Evolutionary conservation across 164 flowering plant genomes (phyloP).

Genomic region (Umbellularia californica): DNA sequence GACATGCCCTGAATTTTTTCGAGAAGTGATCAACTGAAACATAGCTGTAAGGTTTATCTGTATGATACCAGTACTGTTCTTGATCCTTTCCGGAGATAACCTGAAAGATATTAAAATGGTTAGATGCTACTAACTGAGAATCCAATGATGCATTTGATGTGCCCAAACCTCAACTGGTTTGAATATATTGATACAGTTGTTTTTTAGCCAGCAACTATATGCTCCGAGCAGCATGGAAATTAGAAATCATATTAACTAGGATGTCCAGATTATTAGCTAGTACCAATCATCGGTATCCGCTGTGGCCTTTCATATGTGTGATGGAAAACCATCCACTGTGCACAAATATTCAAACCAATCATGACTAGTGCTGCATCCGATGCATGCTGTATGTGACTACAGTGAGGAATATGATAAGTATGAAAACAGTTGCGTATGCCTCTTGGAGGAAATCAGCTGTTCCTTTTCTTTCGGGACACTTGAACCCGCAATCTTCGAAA

Average conservation of each 20-base stretch:
- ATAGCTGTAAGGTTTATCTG: constrained; percentile 38
- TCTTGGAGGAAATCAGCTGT: constrained; percentile 56
- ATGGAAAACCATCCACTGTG: neutral
- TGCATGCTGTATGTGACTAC: neutral
- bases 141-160: neutral
- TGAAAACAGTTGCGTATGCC: constrained; percentile 15
- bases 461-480: constrained; percentile 54
- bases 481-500: constrained; percentile 48
- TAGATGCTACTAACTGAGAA: neutral
- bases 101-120: constrained; percentile 21
- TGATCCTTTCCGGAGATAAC: constrained; percentile 65
- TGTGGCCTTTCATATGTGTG: neutral
- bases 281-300: neutral
- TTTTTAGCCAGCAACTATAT: neutral
- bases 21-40: constrained; percentile 38
- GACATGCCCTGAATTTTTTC: constrained; percentile 30
- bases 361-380: neutral
- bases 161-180: neutral
- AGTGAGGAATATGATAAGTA: neutral
- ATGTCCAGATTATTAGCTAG: too few species aligned
- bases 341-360: neutral
- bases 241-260: neutral
- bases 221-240: neutral
- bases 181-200: neutral
- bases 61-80: constrained; percentile 46